Evolutionary conservation across 805 yeast species (phyloP), one percentile per base, ranked within the genome.

Genomic region (Myxozyma nipponensis): DNA sequence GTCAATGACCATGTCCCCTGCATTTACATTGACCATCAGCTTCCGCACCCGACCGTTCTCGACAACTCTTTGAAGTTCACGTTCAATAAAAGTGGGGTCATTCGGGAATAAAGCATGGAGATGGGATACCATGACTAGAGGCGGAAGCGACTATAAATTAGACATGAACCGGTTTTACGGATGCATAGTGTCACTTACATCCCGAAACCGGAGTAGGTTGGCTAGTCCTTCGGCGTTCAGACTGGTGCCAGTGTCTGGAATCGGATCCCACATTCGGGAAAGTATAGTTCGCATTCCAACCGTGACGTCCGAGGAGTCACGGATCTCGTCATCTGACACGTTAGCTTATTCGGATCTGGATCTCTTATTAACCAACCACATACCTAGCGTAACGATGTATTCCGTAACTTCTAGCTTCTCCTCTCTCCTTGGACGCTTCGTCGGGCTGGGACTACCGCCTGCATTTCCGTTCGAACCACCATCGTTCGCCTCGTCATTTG

Each of bases 41-140:
- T 58, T 39, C 18, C 69, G 48, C 4, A 70, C 46, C 7, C 34
- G 32, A 3, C 69, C 69, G 2, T 38, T 42, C n/a, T 52, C 48
- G 25, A 54, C 50, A 15, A 59, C 58, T 21, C 51, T 37, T 22
- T 51, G 57, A 5, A 71, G 40, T 26, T 61, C 66, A 0, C 70
- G 64, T 42, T 71, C 75, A 1, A 72, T 65, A 21, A 50, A 56
- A 2, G 75, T 71, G 2, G 71, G 62, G n/a, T 61, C 50, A 18
- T 55, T 51, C 1, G 70, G 66, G 47, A 60, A 68, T 2, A 71
- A 54, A 2, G 72, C 69, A 46, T 69, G 65, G 15, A 70, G 44
- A 32, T 69, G 72, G 15, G 63, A 62, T 7, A 63, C 50, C 50
- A 62, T 56, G 10, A 65, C 69, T 25, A 66, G 44, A 4, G 64